Evolutionary conservation across 2,329 filamentous ascomycete genomes (phyloP), one percentile per base, ranked within the genome.

Genomic region (Diaporthe sp.): DNA sequence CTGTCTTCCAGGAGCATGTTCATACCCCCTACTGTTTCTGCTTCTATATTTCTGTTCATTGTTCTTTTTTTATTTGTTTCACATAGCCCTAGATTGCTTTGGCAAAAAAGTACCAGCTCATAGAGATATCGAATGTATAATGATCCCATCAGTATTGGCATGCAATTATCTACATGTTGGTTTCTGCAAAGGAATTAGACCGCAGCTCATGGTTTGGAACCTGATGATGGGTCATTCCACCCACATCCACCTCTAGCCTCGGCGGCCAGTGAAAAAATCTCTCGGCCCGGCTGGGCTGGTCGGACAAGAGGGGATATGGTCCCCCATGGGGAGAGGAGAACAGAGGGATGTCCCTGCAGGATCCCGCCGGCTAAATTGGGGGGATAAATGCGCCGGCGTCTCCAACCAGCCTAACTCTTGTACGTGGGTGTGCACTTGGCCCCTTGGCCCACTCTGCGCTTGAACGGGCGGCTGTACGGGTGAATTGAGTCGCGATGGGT

Each of bases 301-400:
- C 65, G 65, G 65, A 31, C 65, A 19, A 55, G 62, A 53, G 65
- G 65, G 65, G 46, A 8, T 31, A 31, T 31, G 31, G 31, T 31
- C 28, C 42, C 15, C 42, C 61, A 28, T 46, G 28, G 67, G 19
- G 67, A 57, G 62, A 37, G 62, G 67, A 60, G 68, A 71, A 34
- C 17, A 72, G 39, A 51, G 57, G 22, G 13, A 39, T 62, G 44
- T 72, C 57, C 39, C 57, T 61, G 57, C 55, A 39, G 44, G 49
- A 53, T 61, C 37, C 49, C 28, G 57, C 71, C 71, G 71, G 72
- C 42, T 73, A 74, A 68, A 72, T 60, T 46, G 61, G 28, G 25
- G 49, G 61, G 53, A 67, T 75, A 61, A 71, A 55, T 44, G 44
- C 72, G 61, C 34, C 15, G 22, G 22, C 34, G 25, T 60, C 42